These are phyloP conservation scores for Yamadazyma spencermartinsiae DNA, from an alignment of 1,139 yeast species.

Conservation along the genomic window DNA sequence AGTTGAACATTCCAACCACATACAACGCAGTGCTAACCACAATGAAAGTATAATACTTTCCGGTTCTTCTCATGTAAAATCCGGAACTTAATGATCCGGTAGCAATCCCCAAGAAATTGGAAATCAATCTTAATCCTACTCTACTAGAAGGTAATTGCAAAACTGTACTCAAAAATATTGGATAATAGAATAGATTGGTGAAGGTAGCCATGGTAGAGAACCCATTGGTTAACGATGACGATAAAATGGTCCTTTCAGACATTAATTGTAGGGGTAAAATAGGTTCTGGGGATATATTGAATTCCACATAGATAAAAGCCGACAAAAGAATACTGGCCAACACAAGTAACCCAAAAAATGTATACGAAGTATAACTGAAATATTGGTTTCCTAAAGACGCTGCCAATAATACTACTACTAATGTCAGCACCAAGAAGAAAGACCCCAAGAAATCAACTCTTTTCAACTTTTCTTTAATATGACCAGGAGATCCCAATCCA, in stretches of 20 bases:
- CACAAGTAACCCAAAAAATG: constrained; percentile 31
- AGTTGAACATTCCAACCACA: constrained; percentile 42
- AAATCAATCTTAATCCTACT: constrained; percentile 62
- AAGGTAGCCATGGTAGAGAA: constrained; percentile 59
- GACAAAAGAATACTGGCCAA: constrained; percentile 24
- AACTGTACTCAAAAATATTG: constrained; percentile 63
- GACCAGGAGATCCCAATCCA: constrained; percentile 46
- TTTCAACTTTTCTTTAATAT: constrained; percentile 42
- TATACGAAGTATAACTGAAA: constrained; percentile 36
- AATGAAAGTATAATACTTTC: constrained; percentile 58
- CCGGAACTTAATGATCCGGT: constrained; percentile 72
- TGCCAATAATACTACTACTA: constrained; percentile 58
- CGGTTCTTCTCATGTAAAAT: constrained; percentile 65
- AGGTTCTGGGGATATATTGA: constrained; percentile 60
- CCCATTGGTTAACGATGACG: constrained; percentile 69
- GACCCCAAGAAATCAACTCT: constrained; percentile 78
- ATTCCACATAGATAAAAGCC: constrained; percentile 53
- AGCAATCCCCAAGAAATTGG: constrained; percentile 70
- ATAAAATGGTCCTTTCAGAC: constrained; percentile 56
- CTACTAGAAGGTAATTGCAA: constrained; percentile 54
- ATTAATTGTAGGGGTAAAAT: constrained; percentile 62
- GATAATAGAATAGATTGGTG: constrained; percentile 59
- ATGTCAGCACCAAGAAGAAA: constrained; percentile 52
- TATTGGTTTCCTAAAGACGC: constrained; percentile 69
- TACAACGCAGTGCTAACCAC: constrained; percentile 24